Evolutionary conservation across 305 asterid species (phyloP).

Genomic region (Fraxinus latifolia): DNA sequence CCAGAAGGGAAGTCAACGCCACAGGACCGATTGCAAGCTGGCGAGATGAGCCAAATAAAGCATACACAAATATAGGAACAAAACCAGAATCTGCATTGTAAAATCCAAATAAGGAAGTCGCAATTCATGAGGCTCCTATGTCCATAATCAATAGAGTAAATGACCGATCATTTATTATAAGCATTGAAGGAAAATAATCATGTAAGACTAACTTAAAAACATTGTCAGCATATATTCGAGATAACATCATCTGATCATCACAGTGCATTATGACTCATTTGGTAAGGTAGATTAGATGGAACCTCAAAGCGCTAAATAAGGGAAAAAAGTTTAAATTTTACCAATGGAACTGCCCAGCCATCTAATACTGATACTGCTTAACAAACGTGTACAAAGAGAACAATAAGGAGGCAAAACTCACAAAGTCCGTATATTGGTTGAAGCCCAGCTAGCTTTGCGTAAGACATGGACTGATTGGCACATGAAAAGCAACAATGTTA

Average conservation of each 20-base stretch:
- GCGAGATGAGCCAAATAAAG: slow-evolving; percentile 93
- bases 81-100: slow-evolving; percentile 84
- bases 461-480: slow-evolving; percentile 83
- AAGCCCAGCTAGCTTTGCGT: slow-evolving; percentile 97
- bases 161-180: background rate
- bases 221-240: background rate
- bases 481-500: slow-evolving; percentile 14
- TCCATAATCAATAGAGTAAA: slow-evolving; percentile 16
- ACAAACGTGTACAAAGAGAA: background rate
- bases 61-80: slow-evolving; percentile 86
- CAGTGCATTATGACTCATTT: background rate
- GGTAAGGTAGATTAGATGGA: background rate
- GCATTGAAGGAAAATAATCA: background rate
- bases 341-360: background rate
- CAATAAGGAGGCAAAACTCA: slow-evolving; percentile 44
- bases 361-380: background rate
- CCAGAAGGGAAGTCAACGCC: slow-evolving; percentile 90
- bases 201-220: background rate
- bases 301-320: background rate
- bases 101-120: slow-evolving; percentile 12
- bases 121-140: background rate
- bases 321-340: background rate
- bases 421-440: slow-evolving; percentile 98
- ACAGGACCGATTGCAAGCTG: slow-evolving; percentile 99
- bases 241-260: background rate